These are phyloP conservation scores for Orbilia quercus DNA, from an alignment of 2,329 filamentous ascomycete genomes.

Conservation along the genomic window DNA sequence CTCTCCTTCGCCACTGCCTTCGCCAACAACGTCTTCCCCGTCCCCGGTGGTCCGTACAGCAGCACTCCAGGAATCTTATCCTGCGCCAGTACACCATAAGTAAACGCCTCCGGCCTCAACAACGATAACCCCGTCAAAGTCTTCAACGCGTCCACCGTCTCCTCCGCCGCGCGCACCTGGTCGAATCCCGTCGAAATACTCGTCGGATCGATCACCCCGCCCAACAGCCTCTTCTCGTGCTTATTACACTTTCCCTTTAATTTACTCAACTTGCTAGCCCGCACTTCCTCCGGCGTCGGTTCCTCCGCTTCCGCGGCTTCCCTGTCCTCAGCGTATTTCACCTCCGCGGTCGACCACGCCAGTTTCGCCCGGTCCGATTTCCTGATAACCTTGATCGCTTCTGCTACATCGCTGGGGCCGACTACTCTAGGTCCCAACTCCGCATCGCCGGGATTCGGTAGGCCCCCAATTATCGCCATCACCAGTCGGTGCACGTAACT, in stretches of 20 bases:
- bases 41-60: conserved; percentile 87
- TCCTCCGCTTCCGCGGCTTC: conserved; percentile 60
- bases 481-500: conserved; percentile 71
- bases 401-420: conserved; percentile 37
- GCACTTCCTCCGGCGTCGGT: conserved; percentile 62
- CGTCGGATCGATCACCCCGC: conserved; percentile 81
- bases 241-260: conserved; percentile 73
- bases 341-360: conserved; percentile 57
- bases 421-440: conserved; percentile 60
- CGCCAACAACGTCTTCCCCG: conserved; percentile 76
- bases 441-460: conserved; percentile 52
- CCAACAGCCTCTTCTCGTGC: conserved; percentile 84
- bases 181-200: conserved; percentile 87
- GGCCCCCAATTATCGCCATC: conserved; percentile 26
- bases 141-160: conserved; percentile 87
- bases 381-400: conserved; percentile 20
- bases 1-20: conserved; percentile 77
- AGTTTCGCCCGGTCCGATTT: conserved; percentile 59
- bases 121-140: conserved; percentile 89
- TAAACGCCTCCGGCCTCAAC: conserved; percentile 90
- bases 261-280: conserved; percentile 65
- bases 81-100: conserved; percentile 89
- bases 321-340: conserved; percentile 39
- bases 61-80: conserved; percentile 91
- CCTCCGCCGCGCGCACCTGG: conserved; percentile 82